Percentiles rank a stretch among this genome's conserved stretches.
Conservation (phyloP, 805 yeast genomes). For the Candida cerambycidarum region DNA sequence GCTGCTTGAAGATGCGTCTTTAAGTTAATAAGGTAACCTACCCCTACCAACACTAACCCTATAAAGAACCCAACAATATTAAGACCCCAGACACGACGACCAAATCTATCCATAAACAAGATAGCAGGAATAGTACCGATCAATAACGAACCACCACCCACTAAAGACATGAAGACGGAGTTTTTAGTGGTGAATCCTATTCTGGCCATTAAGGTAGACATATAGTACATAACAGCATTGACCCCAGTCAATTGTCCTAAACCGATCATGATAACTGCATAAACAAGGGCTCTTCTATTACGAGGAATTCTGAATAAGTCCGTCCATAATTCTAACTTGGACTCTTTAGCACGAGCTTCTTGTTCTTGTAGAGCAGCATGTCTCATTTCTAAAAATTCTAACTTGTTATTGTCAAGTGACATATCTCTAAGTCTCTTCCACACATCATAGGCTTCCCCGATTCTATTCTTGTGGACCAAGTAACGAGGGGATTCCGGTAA, state of each 20-base stretch:
- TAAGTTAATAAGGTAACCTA: constrained; percentile 47
- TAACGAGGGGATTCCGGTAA: constrained; percentile 57
- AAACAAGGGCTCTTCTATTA: constrained; percentile 32
- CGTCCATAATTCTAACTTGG: constrained; percentile 31
- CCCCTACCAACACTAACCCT: constrained; percentile 61
- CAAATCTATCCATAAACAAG: constrained; percentile 55
- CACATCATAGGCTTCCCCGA: constrained; percentile 41
- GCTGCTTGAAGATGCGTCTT: constrained; percentile 45
- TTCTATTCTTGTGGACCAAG: constrained; percentile 40
- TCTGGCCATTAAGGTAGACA: constrained; percentile 45
- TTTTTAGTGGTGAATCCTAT: constrained; percentile 54
- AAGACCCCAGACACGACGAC: constrained; percentile 60
- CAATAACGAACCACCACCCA: constrained; percentile 63
- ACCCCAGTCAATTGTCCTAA: constrained; percentile 44
- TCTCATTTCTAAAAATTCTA: constrained; percentile 43
- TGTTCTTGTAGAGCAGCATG: constrained; percentile 43
- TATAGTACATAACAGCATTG: constrained; percentile 42
- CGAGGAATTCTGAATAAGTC: constrained; percentile 37
- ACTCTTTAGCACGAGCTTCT: constrained; percentile 32
- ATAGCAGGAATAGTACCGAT: constrained; percentile 69
- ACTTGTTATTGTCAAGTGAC: constrained; percentile 36
- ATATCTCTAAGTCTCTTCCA: constrained; percentile 54
- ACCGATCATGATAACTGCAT: constrained; percentile 41
- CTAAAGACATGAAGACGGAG: constrained; percentile 65
- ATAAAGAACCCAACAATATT: constrained; percentile 58